A percentile compares a stretch with the other conserved stretches of the same genome.
Evolutionary conservation across 139 green algal species (phyloP).

Genomic region (Pleodorina starrii): DNA sequence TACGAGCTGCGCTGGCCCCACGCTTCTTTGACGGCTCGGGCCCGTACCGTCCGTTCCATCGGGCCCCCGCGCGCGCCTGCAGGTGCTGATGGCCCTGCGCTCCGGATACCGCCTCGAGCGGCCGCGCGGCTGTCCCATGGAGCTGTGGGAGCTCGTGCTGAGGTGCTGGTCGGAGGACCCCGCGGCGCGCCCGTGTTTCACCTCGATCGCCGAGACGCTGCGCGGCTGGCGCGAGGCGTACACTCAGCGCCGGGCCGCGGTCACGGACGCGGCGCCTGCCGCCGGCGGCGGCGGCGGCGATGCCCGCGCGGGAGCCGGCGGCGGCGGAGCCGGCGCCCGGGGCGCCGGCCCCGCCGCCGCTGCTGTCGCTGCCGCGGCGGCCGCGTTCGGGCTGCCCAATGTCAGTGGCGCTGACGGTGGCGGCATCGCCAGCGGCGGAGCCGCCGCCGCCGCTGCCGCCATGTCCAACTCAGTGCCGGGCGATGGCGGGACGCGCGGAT

Average conservation of each 20-base stretch:
- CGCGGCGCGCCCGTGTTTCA: conserved; percentile 53
- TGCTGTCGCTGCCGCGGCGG: neutral
- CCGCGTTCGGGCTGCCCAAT: neutral
- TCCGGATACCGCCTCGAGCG: conserved; percentile 41
- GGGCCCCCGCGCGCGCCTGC: too few species aligned
- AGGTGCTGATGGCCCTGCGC: conserved; percentile 13
- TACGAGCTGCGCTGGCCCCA: too few species aligned
- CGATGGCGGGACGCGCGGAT: neutral
- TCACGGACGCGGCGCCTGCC: neutral
- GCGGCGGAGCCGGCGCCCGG: neutral
- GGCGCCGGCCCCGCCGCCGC: neutral
- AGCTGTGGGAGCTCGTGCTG: conserved; percentile 66
- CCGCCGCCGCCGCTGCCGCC: neutral
- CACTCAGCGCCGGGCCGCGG: neutral
- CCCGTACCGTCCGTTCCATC: too few species aligned
- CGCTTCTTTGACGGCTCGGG: too few species aligned
- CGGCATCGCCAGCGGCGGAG: neutral
- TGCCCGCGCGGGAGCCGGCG: neutral
- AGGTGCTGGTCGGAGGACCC: conserved; percentile 60
- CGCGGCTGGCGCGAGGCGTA: conserved; percentile 25
- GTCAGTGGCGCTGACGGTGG: neutral
- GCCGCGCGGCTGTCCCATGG: conserved; percentile 58
- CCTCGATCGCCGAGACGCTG: conserved; percentile 30
- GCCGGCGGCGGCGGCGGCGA: too few species aligned
- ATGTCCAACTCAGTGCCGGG: too few species aligned